Base-by-base conservation (phyloP, 257 asterid genomes). In the Nyctanthes arbortristis region DNA sequence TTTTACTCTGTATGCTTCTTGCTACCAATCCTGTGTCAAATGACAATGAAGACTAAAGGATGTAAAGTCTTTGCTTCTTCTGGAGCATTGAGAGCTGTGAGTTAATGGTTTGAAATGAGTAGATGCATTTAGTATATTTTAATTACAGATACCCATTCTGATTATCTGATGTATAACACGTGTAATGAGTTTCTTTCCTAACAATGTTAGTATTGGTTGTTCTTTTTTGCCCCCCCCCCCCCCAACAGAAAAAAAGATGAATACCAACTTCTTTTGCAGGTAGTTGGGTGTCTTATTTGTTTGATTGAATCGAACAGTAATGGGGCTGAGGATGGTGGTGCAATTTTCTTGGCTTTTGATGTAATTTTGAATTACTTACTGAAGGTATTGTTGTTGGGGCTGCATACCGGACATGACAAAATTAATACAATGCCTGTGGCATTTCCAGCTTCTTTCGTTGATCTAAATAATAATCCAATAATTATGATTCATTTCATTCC, bases 21-120 rank as follows among this genome's bases (percentile, higher is more conserved):
- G 87, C 95, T 91, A 73, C 99, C 99, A 7, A 74, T 89, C 87
- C 79, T 93, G 80, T 91, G 96, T 74, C 99, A 93, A 84, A 77
- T 88, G 63, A 93, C 99, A 49, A 84, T 87, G 89, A 27, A 55
- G 64, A 57, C 75, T 63, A 90, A 84, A 39, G 97, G 91, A 63
- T 91, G 97, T 76, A 66, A 77, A 76, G 65, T 75, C 49, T 78
- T 91, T 39, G 85, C 85, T 63, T 84, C 93, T 40, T 33, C 93
- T 55, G 93, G 89, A 57, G 93, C 88, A 60, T 80, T 78, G 49
- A 79, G 65, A 77, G 84, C 82, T 64, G 97, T 89, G 79, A 80
- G 92, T 70, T 24, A 14, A 39, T 43, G 57, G 70, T 56, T 74
- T 61, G 20, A 40, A 55, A 39, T 22, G 22, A 9, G 22, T 62